Evolutionary conservation across 164 flowering plant genomes (phyloP).

Genomic region (Cinnamomum chago): DNA sequence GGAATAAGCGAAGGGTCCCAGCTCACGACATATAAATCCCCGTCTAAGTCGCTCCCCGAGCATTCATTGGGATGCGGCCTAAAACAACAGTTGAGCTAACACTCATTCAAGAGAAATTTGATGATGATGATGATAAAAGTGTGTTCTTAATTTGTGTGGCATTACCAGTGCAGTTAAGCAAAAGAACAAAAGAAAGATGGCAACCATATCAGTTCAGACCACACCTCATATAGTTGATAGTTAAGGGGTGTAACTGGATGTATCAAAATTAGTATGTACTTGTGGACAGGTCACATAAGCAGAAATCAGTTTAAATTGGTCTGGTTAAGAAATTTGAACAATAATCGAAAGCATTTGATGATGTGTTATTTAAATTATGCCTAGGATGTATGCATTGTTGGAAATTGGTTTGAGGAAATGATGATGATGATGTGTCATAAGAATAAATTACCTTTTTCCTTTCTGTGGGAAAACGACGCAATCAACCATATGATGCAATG

Average conservation of each 20-base stretch:
- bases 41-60: constrained; percentile 94
- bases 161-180: no score
- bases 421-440: not conserved
- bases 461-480: constrained; percentile 93
- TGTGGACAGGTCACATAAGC: no score
- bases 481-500: constrained; percentile 79
- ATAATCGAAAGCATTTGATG: not conserved
- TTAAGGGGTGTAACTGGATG: no score
- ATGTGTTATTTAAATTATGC: no score
- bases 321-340: not conserved
- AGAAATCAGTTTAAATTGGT: not conserved
- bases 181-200: no score
- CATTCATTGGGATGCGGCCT: constrained; percentile 98
- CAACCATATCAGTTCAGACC: no score
- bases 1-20: constrained; percentile 83
- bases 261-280: no score
- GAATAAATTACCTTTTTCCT: constrained; percentile 48
- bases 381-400: no score
- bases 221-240: no score
- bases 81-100: not conserved
- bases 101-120: not conserved
- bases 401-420: no score
- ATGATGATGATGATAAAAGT: not conserved
- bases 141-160: not conserved
- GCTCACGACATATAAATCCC: constrained; percentile 77